Conservation (phyloP, 768 basidiomycete genomes). For the Boletus subcaerulescens region DNA sequence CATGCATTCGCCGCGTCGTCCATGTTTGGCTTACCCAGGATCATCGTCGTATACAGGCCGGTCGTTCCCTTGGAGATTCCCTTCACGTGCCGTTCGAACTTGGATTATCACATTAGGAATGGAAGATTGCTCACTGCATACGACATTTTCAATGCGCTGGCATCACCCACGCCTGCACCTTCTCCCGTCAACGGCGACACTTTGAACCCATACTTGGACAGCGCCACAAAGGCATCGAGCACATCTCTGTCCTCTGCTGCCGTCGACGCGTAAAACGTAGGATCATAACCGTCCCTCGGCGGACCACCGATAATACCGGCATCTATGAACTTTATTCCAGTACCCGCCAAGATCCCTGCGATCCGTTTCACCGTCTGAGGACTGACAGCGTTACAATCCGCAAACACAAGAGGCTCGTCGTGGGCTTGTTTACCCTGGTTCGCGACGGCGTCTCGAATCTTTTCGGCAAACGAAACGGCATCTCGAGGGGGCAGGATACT, state of each 20-base stretch:
- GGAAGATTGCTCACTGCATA: constrained; percentile 46
- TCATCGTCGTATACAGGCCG: constrained; percentile 53
- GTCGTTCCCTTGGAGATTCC: constrained; percentile 56
- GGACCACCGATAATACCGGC: constrained; percentile 57
- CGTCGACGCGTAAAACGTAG: constrained; percentile 54
- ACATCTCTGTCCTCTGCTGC: constrained; percentile 28
- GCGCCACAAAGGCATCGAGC: constrained; percentile 39
- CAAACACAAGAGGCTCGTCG: constrained; percentile 36
- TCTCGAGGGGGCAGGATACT: constrained; percentile 59
- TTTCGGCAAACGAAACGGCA: constrained; percentile 44
- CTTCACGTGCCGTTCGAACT: constrained; percentile 26
- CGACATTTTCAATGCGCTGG: constrained; percentile 63
- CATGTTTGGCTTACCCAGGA: constrained; percentile 40
- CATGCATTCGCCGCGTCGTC: not conserved
- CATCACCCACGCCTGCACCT: constrained; percentile 50
- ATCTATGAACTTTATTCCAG: constrained; percentile 47
- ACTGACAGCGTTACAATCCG: constrained; percentile 59
- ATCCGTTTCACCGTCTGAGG: constrained; percentile 49
- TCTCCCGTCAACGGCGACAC: constrained; percentile 45
- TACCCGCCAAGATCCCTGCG: constrained; percentile 40
- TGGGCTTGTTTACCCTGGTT: not conserved
- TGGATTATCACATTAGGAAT: not conserved
- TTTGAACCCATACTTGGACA: constrained; percentile 46
- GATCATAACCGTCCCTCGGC: constrained; percentile 46
- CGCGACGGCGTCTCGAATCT: constrained; percentile 10